These are phyloP conservation scores for Striga asiatica DNA, from an alignment of 257 asterid species.

Conservation along the genomic window DNA sequence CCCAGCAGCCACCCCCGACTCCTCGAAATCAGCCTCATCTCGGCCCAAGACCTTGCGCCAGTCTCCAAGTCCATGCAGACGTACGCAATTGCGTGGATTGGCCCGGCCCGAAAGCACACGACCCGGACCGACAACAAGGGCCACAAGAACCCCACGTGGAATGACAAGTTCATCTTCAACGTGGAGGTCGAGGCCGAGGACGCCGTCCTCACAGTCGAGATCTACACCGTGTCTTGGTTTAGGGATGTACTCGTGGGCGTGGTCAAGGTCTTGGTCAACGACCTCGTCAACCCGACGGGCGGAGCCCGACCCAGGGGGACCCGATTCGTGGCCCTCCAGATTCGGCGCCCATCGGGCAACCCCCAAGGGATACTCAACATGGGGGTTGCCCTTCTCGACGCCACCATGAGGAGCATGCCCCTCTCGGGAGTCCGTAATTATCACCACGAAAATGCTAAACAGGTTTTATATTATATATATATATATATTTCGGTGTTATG, in stretches of 20 bases:
- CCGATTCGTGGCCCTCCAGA: conserved; percentile 54
- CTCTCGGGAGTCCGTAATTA: too few relatives aligned
- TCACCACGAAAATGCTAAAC: neutral
- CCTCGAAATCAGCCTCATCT: conserved; percentile 49
- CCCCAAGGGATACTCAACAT: conserved; percentile 77
- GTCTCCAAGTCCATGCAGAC: conserved; percentile 54
- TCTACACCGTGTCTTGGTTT: conserved; percentile 55
- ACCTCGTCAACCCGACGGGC: conserved; percentile 25
- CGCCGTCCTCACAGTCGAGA: conserved; percentile 39
- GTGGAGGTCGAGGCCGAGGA: conserved; percentile 32
- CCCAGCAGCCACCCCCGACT: conserved; percentile 4
- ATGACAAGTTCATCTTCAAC: conserved; percentile 45
- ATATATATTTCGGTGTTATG: too few relatives aligned
- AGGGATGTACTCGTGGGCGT: conserved; percentile 47
- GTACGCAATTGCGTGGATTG: conserved; percentile 45
- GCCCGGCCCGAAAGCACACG: conserved; percentile 34
- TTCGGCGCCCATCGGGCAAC: conserved; percentile 50
- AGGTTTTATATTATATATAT: too few relatives aligned
- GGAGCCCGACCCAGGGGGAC: conserved; percentile 1
- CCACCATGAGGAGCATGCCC: conserved; percentile 33
- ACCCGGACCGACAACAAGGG: conserved; percentile 42
- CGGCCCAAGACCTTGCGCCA: conserved; percentile 53
- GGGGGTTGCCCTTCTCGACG: conserved; percentile 41
- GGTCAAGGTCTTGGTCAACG: conserved; percentile 27
- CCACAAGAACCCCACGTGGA: conserved; percentile 54